Evolutionary conservation across 2,329 filamentous ascomycete genomes (phyloP), one percentile per base, ranked within the genome.

Genomic region (Exophiala alcalophila): DNA sequence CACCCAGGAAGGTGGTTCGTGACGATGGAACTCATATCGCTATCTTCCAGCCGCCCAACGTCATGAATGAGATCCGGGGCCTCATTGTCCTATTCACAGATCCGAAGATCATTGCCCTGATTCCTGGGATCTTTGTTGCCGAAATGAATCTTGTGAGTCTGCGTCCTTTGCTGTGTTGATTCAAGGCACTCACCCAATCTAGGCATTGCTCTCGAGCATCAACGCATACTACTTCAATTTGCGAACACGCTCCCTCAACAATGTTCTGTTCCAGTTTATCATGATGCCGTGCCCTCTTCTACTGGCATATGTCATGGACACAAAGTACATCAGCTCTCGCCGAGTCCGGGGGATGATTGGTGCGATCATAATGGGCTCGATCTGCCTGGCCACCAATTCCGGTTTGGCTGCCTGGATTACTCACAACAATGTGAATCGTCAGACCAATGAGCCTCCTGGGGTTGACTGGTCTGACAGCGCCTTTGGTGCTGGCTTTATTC

Each of bases 291-390:
- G 32, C 21, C 39, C 50, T 2, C 15, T 48, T 3, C 12, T 39
- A 4, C 30, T 55, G 12, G 58, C 59, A 1, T 63, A 56, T 32
- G 15, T 61, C 3, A 57, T 59, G 8, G 62, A 65, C 36, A 58
- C 43, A 21, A 47, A 54, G 5, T 46, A 59, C 23, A 47, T 51
- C 27, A 48, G 45, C 19, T 49, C 44, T 7, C 46, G 52, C 15
- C 40, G 47, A 6, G 15, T 30, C 11, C 33, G 45, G n/a, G 52
- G 49, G 9, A 37, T 53, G 14, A 30, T 51, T 8, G 52, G 49
- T 24, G 40, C 37, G 7, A 18, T 34, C 15, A 34, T 53, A 11
- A 43, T 48, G 16, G 42, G 47, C 11, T 26, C 34, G 11, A 45
- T 54, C 30, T 36, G 38, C 18, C 25, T 46, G 9, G 52, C 20